phyloP scores from a whole-genome alignment of 192 early-diverging fungal genomes.

The Haplosporangium gracile region DNA sequence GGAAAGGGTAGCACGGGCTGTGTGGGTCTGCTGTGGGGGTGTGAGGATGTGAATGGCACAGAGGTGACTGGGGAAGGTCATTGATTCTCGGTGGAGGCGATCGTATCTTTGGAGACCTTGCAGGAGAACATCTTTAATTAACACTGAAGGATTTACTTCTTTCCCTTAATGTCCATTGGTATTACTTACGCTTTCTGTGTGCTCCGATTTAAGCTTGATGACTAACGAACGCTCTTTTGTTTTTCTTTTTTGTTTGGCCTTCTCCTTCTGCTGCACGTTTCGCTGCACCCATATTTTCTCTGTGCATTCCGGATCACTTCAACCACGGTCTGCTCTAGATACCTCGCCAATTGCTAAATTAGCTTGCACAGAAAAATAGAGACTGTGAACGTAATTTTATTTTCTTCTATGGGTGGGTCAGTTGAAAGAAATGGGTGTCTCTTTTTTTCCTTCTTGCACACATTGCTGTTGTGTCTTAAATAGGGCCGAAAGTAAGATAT shows the following conservation, averaged over 20 bases:
- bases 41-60: not conserved
- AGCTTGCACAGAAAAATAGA: too few species aligned
- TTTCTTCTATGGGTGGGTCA: too few species aligned
- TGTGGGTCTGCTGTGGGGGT: not conserved
- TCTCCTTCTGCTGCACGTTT: not conserved
- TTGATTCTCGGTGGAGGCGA: not conserved
- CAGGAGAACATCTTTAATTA: slow-evolving; percentile 20
- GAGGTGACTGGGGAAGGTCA: not conserved
- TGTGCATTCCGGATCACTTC: too few species aligned
- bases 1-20: not conserved
- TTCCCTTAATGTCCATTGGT: not conserved
- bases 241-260: not conserved
- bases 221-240: not conserved
- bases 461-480: too few species aligned
- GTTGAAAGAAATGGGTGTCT: too few species aligned
- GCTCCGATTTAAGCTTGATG: not conserved
- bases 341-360: too few species aligned
- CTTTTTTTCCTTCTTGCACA: too few species aligned
- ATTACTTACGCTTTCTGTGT: not conserved
- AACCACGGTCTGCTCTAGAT: too few species aligned
- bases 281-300: too few species aligned
- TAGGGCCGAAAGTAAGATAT: too few species aligned
- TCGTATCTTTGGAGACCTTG: not conserved
- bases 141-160: slow-evolving; percentile 18
- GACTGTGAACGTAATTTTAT: too few species aligned